Evolutionary conservation across 2,329 filamentous ascomycete species (phyloP).

Genomic region (Nothomitra cinnamomea): DNA sequence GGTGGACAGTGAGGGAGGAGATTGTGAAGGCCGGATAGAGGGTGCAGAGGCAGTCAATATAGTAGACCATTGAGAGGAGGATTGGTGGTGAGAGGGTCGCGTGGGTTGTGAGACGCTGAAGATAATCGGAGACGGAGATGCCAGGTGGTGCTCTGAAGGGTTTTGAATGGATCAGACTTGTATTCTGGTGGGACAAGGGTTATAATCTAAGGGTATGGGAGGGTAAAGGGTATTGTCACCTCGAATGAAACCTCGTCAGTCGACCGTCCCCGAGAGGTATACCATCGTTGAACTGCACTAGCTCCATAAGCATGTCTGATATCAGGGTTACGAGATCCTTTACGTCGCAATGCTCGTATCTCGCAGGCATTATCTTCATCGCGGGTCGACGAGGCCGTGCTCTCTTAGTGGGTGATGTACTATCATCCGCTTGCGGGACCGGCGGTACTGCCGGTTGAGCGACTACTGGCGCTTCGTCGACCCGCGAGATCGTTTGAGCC

Average conservation of each 20-base stretch:
- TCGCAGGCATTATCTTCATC: conserved; percentile 44
- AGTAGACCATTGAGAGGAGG: conserved; percentile 96
- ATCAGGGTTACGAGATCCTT: conserved; percentile 84
- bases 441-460: background rate
- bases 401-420: conserved; percentile 24
- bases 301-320: conserved; percentile 85
- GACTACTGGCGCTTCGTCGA: background rate
- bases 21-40: conserved; percentile 92
- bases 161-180: conserved; percentile 7
- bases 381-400: conserved; percentile 26
- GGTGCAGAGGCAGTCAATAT: conserved; percentile 86
- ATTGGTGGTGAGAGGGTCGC: conserved; percentile 86
- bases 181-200: background rate
- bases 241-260: conserved; percentile 86
- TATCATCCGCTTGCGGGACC: background rate
- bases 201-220: background rate
- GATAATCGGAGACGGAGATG: conserved; percentile 87
- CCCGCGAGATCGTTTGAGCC: background rate
- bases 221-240: conserved; percentile 32
- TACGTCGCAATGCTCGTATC: conserved; percentile 67
- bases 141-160: conserved; percentile 51
- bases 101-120: conserved; percentile 82
- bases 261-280: conserved; percentile 72
- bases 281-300: conserved; percentile 83
- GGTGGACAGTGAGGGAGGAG: conserved; percentile 88